Base-by-base conservation (phyloP, 768 basidiomycete genomes). In the Obba rivulosa region DNA sequence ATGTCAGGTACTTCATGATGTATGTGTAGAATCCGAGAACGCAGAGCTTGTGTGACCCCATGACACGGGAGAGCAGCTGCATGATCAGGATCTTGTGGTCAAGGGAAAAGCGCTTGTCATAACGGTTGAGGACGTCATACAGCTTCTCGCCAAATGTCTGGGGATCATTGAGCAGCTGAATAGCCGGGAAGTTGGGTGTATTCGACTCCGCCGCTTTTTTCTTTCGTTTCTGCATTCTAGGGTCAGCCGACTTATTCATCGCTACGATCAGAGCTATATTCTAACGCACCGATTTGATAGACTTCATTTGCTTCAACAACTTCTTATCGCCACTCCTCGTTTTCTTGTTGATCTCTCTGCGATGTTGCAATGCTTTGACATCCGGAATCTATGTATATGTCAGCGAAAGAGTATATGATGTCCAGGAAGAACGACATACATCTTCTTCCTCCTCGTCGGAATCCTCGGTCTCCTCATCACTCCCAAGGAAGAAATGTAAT, bases 1-100 rank as follows among this genome's bases (percentile, higher is more conserved):
- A 82, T 13, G 85, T 80, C 57, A 99, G 81, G 67, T 96, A 99
- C 63, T 89, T 93, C 70, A 94, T 73, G 65, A 96, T 81, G 71
- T 97, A 98, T 11, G 90, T 90, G 73, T 99, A 99, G 69, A 97
- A 96, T 2, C 85, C 80, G 37, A 98, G 84, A 34, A 98, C 83
- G 63, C 86, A 92, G 48, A 95, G 82, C 66, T 92, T 94, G 72
- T 98, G 94, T 2, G 79, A 71, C 23, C 91, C 91, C 81, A 92
- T 93, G 31, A 97, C 87, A 41, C 96, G 84, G 3, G 92, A 88
- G 39, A 98, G 79, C 43, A 99, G 85, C 62, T 96, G 92, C 92
- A 98, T 95, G 63, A 97, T 75, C 53, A 98, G 77, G 48, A 99
- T 87, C 69, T 96, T 97, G 75, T 98, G 96, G 58, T 97, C 94